Conservation (phyloP, 768 basidiomycete genomes). For the Suillus spraguei region DNA sequence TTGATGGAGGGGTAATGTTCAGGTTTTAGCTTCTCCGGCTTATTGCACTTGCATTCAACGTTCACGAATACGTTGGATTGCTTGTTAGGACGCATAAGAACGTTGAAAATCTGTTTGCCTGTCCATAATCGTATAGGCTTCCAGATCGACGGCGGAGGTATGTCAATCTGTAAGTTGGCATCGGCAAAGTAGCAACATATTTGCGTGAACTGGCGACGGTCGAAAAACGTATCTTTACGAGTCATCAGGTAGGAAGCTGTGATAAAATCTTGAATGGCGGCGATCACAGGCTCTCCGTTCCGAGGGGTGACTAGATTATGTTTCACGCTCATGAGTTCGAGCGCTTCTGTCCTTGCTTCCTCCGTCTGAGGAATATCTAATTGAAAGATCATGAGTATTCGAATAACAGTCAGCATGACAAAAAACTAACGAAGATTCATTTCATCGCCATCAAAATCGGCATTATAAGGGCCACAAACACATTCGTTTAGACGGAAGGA, state of each 20-base stretch:
- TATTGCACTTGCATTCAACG: conserved; percentile 94
- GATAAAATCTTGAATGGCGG: conserved; percentile 99
- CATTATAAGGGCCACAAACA: conserved; percentile 98
- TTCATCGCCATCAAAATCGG: conserved; percentile 99
- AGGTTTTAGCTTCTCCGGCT: conserved; percentile 73
- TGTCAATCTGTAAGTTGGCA: conserved; percentile 88
- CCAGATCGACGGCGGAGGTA: conserved; percentile 93
- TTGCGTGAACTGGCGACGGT: conserved; percentile 93
- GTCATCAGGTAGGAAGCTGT: conserved; percentile 97
- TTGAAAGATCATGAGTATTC: conserved; percentile 6
- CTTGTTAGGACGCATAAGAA: conserved; percentile 94
- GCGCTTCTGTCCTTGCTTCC: conserved; percentile 95
- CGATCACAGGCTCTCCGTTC: conserved; percentile 98
- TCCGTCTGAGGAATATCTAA: conserved; percentile 98
- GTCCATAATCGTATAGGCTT: conserved; percentile 96
- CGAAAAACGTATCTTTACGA: conserved; percentile 89
- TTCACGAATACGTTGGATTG: conserved; percentile 84
- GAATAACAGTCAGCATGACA: no score
- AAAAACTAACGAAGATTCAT: conserved; percentile 91
- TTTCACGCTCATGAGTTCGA: conserved; percentile 96
- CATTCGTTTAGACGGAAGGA: conserved; percentile 98
- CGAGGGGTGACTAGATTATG: conserved; percentile 97
- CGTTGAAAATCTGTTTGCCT: conserved; percentile 98
- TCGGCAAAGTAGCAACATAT: conserved; percentile 95
- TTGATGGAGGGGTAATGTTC: conserved; percentile 62